These are phyloP conservation scores for Mentha longifolia DNA, from an alignment of 257 asterid species.

Conservation along the genomic window DNA sequence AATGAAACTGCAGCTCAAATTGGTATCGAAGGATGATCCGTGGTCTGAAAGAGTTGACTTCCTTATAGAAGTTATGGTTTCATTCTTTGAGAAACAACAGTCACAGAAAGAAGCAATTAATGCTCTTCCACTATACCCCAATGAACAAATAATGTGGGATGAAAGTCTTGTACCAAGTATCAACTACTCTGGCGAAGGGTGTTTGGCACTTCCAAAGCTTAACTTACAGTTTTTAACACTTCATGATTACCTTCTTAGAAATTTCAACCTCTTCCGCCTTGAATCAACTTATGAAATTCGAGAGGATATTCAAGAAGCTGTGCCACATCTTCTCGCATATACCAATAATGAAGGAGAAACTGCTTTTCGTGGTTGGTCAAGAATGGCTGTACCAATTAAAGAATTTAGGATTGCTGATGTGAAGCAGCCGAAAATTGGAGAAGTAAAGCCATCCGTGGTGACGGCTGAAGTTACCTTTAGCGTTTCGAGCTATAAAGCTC, in stretches of 20 bases:
- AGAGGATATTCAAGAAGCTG: constrained; percentile 98
- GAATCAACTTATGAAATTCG: constrained; percentile 99
- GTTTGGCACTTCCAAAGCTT: constrained; percentile 98
- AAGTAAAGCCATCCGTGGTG: constrained; percentile 91
- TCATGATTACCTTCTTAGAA: constrained; percentile 96
- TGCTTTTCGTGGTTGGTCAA: constrained; percentile 99
- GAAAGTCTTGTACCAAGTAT: constrained; percentile 99
- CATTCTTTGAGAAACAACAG: constrained; percentile 91
- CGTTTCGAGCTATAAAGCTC: constrained; percentile 92
- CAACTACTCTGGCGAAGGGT: constrained; percentile 99
- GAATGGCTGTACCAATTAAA: constrained; percentile 98
- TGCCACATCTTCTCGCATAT: constrained; percentile 91
- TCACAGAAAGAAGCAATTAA: constrained; percentile 98
- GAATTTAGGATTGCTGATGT: constrained; percentile 76
- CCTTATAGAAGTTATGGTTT: constrained; percentile 87
- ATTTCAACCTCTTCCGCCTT: constrained; percentile 97
- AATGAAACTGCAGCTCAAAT: constrained; percentile 67
- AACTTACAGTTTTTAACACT: constrained; percentile 94
- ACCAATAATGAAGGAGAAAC: constrained; percentile 92
- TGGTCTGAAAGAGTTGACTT: constrained; percentile 97
- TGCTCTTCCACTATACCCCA: constrained; percentile 96
- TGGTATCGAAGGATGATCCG: constrained; percentile 80
- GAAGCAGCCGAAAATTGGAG: constrained; percentile 97
- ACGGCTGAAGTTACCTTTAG: constrained; percentile 92
- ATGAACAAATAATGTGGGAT: constrained; percentile 99